A percentile compares a stretch with the other conserved stretches of the same genome.
Evolutionary conservation across 164 flowering plant species (phyloP).

Genomic region (Magnolia sinica): DNA sequence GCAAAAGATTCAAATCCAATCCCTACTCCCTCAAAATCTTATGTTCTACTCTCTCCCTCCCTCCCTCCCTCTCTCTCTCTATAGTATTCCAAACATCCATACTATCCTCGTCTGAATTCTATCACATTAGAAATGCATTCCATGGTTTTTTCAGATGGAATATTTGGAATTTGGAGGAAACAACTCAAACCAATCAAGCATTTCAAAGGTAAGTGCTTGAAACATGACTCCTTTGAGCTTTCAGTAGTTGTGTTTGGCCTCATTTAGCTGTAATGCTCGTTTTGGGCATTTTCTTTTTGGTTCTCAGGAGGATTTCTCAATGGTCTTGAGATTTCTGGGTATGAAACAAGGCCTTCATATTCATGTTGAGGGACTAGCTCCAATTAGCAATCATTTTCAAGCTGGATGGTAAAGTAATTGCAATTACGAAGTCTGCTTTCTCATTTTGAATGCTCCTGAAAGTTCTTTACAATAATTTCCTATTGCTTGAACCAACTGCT

Average conservation of each 20-base stretch:
- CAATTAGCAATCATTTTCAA: too few relatives aligned
- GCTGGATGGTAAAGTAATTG: too few relatives aligned
- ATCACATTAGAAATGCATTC: neutral
- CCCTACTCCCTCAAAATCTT: neutral
- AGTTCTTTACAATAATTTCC: too few relatives aligned
- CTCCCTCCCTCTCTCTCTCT: too few relatives aligned
- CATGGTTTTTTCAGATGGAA: conserved; percentile 21
- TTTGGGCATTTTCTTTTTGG: conserved; percentile 27
- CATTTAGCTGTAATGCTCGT: conserved; percentile 20
- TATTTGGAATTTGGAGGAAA: conserved; percentile 19
- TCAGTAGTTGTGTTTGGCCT: conserved; percentile 7
- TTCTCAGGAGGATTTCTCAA: conserved; percentile 22
- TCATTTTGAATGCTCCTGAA: too few relatives aligned
- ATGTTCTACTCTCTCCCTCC: neutral
- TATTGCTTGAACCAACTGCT: too few relatives aligned
- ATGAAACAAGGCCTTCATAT: conserved; percentile 28
- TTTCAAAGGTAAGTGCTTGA: conserved; percentile 26
- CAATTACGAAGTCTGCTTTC: too few relatives aligned
- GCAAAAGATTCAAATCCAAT: conserved; percentile 11
- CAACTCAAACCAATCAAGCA: conserved; percentile 13
- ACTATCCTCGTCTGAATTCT: conserved; percentile 4
- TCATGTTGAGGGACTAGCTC: too few relatives aligned
- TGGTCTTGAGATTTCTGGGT: conserved; percentile 33
- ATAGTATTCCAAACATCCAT: conserved; percentile 3
- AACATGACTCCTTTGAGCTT: conserved; percentile 10